phyloP scores from a whole-genome alignment of 2,329 filamentous ascomycete species.

The Colletotrichum falcatum region DNA sequence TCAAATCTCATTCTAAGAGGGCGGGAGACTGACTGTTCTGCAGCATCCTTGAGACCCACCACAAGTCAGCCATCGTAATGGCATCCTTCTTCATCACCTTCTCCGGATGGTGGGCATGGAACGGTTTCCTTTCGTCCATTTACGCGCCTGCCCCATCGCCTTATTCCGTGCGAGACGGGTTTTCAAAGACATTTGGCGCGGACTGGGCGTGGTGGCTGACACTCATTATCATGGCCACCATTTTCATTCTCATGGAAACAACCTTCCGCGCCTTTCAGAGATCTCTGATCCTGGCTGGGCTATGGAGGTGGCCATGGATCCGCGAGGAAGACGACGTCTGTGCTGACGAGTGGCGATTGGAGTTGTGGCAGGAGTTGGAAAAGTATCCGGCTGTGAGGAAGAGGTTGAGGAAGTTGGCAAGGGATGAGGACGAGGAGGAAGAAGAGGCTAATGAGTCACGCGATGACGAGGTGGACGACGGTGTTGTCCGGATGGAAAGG shows the following conservation, averaged over 20 bases:
- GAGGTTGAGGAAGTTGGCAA: conserved; percentile 56
- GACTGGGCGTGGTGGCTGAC: conserved; percentile 81
- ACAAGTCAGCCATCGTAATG: conserved; percentile 75
- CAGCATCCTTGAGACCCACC: conserved; percentile 81
- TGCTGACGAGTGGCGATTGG: conserved; percentile 63
- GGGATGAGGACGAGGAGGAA: conserved; percentile 47
- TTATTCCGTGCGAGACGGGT: conserved; percentile 77
- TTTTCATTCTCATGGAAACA: conserved; percentile 74
- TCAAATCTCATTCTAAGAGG: too few relatives aligned
- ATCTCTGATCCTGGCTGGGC: conserved; percentile 57
- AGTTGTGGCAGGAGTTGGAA: conserved; percentile 70
- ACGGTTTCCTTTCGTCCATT: conserved; percentile 74
- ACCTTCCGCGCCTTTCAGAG: conserved; percentile 64
- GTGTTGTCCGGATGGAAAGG: conserved; percentile 3
- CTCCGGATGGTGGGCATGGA: conserved; percentile 79
- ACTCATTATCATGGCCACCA: conserved; percentile 71
- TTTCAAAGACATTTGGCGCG: conserved; percentile 74
- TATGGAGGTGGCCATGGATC: conserved; percentile 62
- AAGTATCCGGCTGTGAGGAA: conserved; percentile 59
- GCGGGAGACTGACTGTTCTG: conserved; percentile 42
- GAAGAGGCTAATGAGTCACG: conserved; percentile 39
- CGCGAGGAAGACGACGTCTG: conserved; percentile 43
- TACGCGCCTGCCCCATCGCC: conserved; percentile 63
- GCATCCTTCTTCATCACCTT: conserved; percentile 69
- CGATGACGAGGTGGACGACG: not conserved